phyloP scores from a whole-genome alignment of 2,329 filamentous ascomycete genomes.

The Cercospora sp. region DNA sequence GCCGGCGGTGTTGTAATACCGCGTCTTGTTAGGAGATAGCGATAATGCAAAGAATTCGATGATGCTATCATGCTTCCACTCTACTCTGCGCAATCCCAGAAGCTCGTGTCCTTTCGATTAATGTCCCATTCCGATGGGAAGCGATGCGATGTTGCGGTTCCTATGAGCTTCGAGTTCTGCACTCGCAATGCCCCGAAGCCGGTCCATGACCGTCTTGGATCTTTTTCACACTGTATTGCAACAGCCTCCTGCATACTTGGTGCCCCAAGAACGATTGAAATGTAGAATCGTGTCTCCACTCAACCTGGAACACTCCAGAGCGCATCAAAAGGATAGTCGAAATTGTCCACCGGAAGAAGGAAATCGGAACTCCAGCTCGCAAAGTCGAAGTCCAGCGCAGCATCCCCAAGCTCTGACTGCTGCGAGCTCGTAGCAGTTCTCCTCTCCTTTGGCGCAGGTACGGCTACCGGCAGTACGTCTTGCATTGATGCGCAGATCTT shows the following conservation, averaged over 20 bases:
- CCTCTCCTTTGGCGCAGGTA: background rate
- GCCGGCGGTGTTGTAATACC: background rate
- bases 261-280: background rate
- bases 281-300: background rate
- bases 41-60: background rate
- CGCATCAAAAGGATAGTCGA: constrained; percentile 19
- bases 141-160: background rate
- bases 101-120: background rate
- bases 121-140: background rate
- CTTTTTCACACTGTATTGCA: background rate
- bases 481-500: constrained; percentile 33
- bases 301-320: constrained; percentile 23
- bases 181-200: too few species aligned
- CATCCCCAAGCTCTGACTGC: background rate
- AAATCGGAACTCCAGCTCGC: background rate
- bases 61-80: background rate
- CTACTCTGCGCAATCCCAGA: background rate
- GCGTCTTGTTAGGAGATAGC: background rate
- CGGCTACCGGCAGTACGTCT: background rate
- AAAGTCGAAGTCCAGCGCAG: background rate
- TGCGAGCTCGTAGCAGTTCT: background rate
- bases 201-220: too few species aligned
- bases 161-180: background rate
- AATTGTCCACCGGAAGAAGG: constrained; percentile 17
- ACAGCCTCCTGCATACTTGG: background rate